Evolutionary conservation across 192 early-diverging fungal genomes (phyloP), one percentile per base, ranked within the genome.

Genomic region (Phlyctochytrium planicorne): DNA sequence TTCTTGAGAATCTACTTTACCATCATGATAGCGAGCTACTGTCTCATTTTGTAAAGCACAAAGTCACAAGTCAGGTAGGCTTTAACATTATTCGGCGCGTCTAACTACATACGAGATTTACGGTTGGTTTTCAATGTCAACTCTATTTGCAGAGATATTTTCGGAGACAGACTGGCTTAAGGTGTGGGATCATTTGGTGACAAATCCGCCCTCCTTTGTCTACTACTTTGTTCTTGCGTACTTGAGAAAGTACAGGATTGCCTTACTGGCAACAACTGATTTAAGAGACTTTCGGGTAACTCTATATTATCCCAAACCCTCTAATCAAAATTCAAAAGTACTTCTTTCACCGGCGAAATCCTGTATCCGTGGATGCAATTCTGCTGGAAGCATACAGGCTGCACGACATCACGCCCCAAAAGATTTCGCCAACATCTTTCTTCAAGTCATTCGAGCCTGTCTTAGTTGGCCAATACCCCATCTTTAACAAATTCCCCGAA

Each of bases 101-200:
- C 55, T 72, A 63, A n/a, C n/a, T n/a, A 2, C 55, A 29, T 72
- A 20, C 14, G 53, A 83, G 73, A 77, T 67, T 0, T 87, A 87
- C 60, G 82, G 75, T 24, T 87, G 86, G 86, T 60, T 53, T 1
- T 32, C 82, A 50, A 53, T 87, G 29, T 75, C 67, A 50, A 63
- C 78, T 16, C 59, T 87, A 2, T 81, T 87, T 66, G 71, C 86
- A 1, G 77, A 82, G 17, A 61, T 74, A 0, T 64, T 84, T n/a
- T 73, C 71, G 1, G 72, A 71, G 56, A 53, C 56, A 0, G 83
- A 86, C 40, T 87, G 86, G 86, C 61, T 80, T 0, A 68, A 47
- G 37, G 53, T 87, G 20, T 87, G 81, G 83, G 86, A 87, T 61
- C 83, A 87, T 60, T 47, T 87, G 20, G 34, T 87, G 10, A 75